phyloP scores from a whole-genome alignment of 1,284 basidiomycete species.

The Athelia sp. region DNA sequence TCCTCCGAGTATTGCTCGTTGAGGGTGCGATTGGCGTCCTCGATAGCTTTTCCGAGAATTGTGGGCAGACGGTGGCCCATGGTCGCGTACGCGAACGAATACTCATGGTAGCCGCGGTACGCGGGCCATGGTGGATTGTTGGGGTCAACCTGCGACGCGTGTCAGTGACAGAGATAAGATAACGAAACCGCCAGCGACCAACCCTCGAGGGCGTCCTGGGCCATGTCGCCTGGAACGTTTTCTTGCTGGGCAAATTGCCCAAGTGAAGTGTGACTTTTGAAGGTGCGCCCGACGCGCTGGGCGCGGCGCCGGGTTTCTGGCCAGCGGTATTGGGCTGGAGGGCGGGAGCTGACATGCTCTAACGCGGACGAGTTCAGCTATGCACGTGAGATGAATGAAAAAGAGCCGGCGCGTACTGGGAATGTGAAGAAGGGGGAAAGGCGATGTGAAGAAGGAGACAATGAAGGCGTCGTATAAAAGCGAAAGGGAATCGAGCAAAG shows the following conservation, averaged over 20 bases:
- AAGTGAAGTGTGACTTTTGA: slow-evolving; percentile 63
- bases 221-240: slow-evolving; percentile 62
- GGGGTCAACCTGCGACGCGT: slow-evolving; percentile 59
- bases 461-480: too few species aligned
- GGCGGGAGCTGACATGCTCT: too few species aligned
- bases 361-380: too few species aligned
- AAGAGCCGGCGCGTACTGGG: too few species aligned
- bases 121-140: slow-evolving; percentile 98
- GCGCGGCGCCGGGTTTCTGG: slow-evolving; percentile 13
- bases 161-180: slow-evolving; percentile 4
- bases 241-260: slow-evolving; percentile 67
- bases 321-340: slow-evolving; percentile 1
- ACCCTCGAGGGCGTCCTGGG: slow-evolving; percentile 70
- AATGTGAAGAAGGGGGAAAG: too few species aligned
- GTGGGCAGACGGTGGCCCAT: slow-evolving; percentile 95
- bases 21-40: slow-evolving; percentile 86
- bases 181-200: slow-evolving; percentile 15
- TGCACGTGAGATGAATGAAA: too few species aligned
- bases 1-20: slow-evolving; percentile 88
- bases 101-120: slow-evolving; percentile 93
- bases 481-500: too few species aligned
- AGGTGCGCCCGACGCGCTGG: slow-evolving; percentile 33
- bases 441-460: too few species aligned
- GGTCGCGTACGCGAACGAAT: slow-evolving; percentile 90
- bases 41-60: slow-evolving; percentile 94